Conservation (phyloP, 2,329 filamentous ascomycete genomes). For the Coniella lustricola region DNA sequence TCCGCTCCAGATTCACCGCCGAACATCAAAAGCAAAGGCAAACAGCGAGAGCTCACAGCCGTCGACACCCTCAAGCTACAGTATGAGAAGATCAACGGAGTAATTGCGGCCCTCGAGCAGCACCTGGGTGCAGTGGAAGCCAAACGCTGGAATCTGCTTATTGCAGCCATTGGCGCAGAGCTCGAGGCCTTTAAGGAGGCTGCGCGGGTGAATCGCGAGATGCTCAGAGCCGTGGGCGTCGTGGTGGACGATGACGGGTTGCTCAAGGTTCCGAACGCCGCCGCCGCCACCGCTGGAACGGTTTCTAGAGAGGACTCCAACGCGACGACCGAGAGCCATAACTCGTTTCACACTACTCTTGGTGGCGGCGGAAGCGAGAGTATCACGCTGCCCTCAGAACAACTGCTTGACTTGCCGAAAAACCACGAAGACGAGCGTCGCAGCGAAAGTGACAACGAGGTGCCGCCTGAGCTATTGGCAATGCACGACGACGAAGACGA, state of each 20-base stretch:
- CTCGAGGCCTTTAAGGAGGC: constrained; percentile 29
- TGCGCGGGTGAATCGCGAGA: constrained; percentile 23
- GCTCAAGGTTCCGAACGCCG: neutral
- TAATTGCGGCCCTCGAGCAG: constrained; percentile 48
- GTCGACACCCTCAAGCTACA: constrained; percentile 38
- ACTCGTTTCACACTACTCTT: constrained; percentile 17
- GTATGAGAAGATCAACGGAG: constrained; percentile 47
- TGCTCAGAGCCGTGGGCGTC: constrained; percentile 25
- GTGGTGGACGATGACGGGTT: constrained; percentile 20
- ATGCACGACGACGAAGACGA: too few relatives aligned
- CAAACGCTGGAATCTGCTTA: constrained; percentile 65
- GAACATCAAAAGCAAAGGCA: constrained; percentile 24
- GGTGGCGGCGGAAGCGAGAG: constrained; percentile 20
- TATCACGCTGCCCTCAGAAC: constrained; percentile 25
- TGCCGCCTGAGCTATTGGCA: constrained; percentile 31
- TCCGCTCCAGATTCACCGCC: neutral
- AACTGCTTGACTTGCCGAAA: constrained; percentile 15
- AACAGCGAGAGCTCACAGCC: constrained; percentile 20
- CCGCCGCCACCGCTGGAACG: neutral
- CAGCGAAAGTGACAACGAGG: constrained; percentile 32
- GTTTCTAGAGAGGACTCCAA: constrained; percentile 9
- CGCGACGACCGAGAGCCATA: constrained; percentile 5
- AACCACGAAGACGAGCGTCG: constrained; percentile 17
- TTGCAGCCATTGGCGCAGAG: constrained; percentile 67
- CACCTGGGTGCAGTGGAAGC: constrained; percentile 49